Evolutionary conservation across 306 rosid species (phyloP).

Genomic region (Cyclanthera cordifolia): DNA sequence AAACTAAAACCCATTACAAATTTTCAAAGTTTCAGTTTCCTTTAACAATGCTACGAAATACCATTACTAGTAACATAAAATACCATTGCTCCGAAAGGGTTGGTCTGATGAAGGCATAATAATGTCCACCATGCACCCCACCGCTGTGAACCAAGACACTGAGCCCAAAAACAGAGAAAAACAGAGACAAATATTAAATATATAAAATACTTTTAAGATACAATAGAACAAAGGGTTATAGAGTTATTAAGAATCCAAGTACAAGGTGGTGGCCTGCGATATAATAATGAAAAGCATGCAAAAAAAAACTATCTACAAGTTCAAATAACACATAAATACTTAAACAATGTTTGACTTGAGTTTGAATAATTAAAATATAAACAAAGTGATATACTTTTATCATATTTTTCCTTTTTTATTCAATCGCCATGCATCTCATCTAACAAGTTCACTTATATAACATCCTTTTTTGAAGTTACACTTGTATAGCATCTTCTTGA

Average conservation of each 20-base stretch:
- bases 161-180: constrained; percentile 15
- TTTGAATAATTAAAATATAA: background rate
- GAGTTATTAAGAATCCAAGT: background rate
- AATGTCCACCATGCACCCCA: constrained; percentile 98
- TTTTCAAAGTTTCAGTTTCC: too few relatives aligned
- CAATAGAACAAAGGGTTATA: background rate
- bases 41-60: too few relatives aligned
- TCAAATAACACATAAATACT: background rate
- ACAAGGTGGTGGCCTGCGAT: background rate
- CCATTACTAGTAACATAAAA: background rate
- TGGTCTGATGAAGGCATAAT: constrained; percentile 95
- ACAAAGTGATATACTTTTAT: background rate
- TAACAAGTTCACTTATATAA: background rate
- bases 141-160: constrained; percentile 99
- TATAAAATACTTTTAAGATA: constrained; percentile 13
- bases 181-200: background rate
- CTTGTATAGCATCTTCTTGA: too few relatives aligned
- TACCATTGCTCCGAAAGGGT: constrained; percentile 92
- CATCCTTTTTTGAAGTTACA: too few relatives aligned
- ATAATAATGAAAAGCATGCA: background rate
- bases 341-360: background rate
- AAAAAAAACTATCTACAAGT: background rate
- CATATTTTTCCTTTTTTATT: background rate
- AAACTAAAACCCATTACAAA: too few relatives aligned
- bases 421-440: background rate